Conservation (phyloP, 148 eudicot genomes). For the Fagopyrum esculentum region DNA sequence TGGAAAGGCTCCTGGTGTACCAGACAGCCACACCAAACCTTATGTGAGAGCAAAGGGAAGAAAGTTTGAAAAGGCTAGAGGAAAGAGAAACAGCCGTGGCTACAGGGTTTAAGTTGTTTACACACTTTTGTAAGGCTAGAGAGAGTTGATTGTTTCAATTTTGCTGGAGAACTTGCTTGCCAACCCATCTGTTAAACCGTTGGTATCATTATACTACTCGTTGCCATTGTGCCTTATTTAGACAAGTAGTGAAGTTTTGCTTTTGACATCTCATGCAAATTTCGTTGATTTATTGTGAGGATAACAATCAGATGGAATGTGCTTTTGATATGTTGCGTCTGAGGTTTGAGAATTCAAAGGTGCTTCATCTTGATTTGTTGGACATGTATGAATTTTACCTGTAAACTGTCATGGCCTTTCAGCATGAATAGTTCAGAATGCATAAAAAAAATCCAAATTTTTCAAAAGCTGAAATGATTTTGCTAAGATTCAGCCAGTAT, state of each 20-base stretch:
- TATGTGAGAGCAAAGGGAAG: conserved; percentile 34
- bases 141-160: conserved; percentile 2
- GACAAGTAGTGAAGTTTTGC: background rate
- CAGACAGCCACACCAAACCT: conserved; percentile 40
- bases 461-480: too few species aligned
- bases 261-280: background rate
- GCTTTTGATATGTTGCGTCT: background rate
- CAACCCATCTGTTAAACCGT: background rate
- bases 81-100: conserved; percentile 43
- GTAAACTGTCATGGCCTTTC: too few species aligned
- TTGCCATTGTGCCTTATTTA: background rate
- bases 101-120: conserved; percentile 22
- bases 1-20: conserved; percentile 42
- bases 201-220: background rate
- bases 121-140: background rate
- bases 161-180: background rate
- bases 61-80: conserved; percentile 37
- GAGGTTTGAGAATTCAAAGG: background rate
- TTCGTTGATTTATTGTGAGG: background rate
- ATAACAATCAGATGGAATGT: background rate
- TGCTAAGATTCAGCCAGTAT: too few species aligned
- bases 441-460: too few species aligned
- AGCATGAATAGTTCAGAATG: too few species aligned
- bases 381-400: too few species aligned
- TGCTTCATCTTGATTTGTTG: background rate